Base-by-base conservation (phyloP, 768 basidiomycete species). In the Hericium rajendrae region DNA sequence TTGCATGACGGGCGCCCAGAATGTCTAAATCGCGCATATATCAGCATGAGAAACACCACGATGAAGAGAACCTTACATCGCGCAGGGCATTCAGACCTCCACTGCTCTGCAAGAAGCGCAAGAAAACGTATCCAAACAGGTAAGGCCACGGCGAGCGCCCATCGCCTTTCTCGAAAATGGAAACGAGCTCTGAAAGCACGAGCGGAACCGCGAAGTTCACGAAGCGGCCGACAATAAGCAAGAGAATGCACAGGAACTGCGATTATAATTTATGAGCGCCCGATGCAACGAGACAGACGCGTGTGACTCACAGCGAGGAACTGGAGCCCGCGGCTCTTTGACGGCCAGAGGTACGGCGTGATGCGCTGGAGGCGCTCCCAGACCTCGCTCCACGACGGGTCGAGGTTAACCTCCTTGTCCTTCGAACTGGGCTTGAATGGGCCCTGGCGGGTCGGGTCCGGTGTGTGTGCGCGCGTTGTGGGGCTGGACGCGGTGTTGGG, bases 1-100 rank as follows among this genome's bases (percentile, higher is more conserved):
- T 70, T 92, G 91, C 80, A 92, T 88, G 46, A 98, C 87, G 1
- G 92, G 90, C 2, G 86, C 80, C 88, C 91, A 94, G 2, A 92
- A 74, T 32, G 79, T 73, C 82, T 86, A 57, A 26, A 54, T 49
- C 51, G 48, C n/a, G 57, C 13, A 12, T 10, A 51, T n/a, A 40
- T 32, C 38, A 54, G 41, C 49, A 10, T 54, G 16, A 52, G 18
- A 50, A 48, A 43, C 16, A 43, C 32, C 15, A 16, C 38, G 53
- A 24, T n/a, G 38, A 28, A 4, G 11, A 22, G n/a, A 54, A 0
- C 65, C 66, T 56, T 57, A 70, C 72, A 62, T 70, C 71, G 22
- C 81, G 80, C 50, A 91, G 70, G 38, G 86, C 88, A 22, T 78
- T 71, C 22, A 95, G 71, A 24, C 92, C 92, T 22, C 88, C 88